Percentiles rank a stretch among this genome's conserved stretches.
These are phyloP conservation scores for Huiozyma sinensis DNA, from an alignment of 805 yeast genomes.

Conservation along the genomic window DNA sequence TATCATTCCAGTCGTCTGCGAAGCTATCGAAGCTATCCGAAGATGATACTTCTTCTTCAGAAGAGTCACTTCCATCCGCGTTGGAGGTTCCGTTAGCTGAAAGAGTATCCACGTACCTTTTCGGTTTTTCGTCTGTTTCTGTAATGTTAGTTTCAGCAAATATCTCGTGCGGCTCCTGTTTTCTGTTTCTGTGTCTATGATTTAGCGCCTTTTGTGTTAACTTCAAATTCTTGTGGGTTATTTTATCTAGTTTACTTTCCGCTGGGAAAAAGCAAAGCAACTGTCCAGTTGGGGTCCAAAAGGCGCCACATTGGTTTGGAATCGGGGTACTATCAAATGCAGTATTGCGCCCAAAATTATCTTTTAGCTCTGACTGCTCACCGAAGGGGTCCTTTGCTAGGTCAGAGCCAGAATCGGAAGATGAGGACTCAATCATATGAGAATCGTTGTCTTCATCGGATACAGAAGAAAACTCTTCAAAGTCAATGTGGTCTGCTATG, in stretches of 20 bases:
- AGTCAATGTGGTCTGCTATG: slow-evolving; percentile 22
- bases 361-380: slow-evolving; percentile 2
- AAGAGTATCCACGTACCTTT: slow-evolving; percentile 26
- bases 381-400: slow-evolving; percentile 22
- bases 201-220: slow-evolving; percentile 17
- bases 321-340: slow-evolving; percentile 73
- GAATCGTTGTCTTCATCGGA: slow-evolving; percentile 25
- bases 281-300: slow-evolving; percentile 72
- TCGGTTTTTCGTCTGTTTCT: slow-evolving; percentile 17
- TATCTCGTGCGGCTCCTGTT: not conserved
- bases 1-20: slow-evolving; percentile 58
- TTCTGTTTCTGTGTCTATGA: slow-evolving; percentile 9
- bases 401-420: slow-evolving; percentile 35
- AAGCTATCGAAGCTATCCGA: slow-evolving; percentile 44
- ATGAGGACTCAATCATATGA: slow-evolving; percentile 13
- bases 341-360: slow-evolving; percentile 11
- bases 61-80: slow-evolving; percentile 10
- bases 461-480: slow-evolving; percentile 27
- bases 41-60: slow-evolving; percentile 17
- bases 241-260: slow-evolving; percentile 33
- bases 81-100: slow-evolving; percentile 5
- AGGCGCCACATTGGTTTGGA: slow-evolving; percentile 89
- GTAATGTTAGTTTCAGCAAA: slow-evolving; percentile 1
- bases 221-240: slow-evolving; percentile 26
- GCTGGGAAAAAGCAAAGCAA: slow-evolving; percentile 75